Conservation (phyloP, 352 stramenopile genomes). For the Globisporangium recalcitrans region DNA sequence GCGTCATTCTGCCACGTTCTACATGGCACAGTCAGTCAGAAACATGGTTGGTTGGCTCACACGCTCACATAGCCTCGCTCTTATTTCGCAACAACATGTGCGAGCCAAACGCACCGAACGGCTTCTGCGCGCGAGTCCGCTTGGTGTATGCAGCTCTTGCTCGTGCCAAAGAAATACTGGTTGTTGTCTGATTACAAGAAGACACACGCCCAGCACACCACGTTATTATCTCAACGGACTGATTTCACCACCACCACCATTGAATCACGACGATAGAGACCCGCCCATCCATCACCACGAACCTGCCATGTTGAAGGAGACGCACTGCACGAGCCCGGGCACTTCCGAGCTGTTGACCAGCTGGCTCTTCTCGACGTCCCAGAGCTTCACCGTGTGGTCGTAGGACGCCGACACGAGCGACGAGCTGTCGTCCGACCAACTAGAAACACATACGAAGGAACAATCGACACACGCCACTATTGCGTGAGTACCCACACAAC, state of each 20-base stretch:
- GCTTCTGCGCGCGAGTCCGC: slow-evolving; percentile 58
- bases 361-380: slow-evolving; percentile 79
- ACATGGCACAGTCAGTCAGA: too few species aligned
- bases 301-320: slow-evolving; percentile 78
- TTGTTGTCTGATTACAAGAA: slow-evolving; percentile 49
- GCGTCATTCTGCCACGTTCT: slow-evolving; percentile 79
- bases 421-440: slow-evolving; percentile 74
- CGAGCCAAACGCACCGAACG: slow-evolving; percentile 15
- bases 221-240: neutral
- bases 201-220: neutral
- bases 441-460: slow-evolving; percentile 5
- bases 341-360: slow-evolving; percentile 61
- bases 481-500: neutral
- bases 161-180: slow-evolving; percentile 78
- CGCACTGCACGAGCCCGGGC: slow-evolving; percentile 77
- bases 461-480: neutral
- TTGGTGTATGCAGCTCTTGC: slow-evolving; percentile 73
- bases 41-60: too few species aligned
- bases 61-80: too few species aligned
- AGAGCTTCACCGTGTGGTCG: slow-evolving; percentile 86
- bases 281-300: neutral
- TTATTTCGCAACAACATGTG: slow-evolving; percentile 3
- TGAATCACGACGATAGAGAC: neutral
- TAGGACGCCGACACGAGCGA: slow-evolving; percentile 76
- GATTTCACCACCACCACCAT: too few species aligned